Evolutionary conservation across 2,329 filamentous ascomycete species (phyloP).

Genomic region (Nemania sp.): DNA sequence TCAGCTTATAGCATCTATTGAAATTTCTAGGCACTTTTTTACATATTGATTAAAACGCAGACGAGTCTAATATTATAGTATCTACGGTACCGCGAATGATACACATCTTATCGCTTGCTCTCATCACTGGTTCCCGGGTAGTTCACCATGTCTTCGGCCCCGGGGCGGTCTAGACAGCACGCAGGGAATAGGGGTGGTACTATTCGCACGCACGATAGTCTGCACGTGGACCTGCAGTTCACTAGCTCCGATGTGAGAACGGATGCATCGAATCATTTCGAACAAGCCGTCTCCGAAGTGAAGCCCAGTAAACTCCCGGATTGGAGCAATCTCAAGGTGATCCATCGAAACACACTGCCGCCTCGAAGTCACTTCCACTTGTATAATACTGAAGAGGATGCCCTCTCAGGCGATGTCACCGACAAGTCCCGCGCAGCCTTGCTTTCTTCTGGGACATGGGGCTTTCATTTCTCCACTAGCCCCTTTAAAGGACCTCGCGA

Average conservation of each 20-base stretch:
- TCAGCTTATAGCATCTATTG: neutral
- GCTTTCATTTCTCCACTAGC: conserved; percentile 61
- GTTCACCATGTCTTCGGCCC: conserved; percentile 20
- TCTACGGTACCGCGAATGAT: neutral
- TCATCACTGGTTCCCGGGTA: neutral
- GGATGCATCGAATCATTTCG: neutral
- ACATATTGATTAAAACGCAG: neutral
- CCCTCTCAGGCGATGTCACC: conserved; percentile 57
- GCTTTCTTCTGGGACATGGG: conserved; percentile 68
- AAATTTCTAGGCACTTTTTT: neutral
- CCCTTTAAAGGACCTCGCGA: conserved; percentile 60
- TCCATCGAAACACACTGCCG: conserved; percentile 70
- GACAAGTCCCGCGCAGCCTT: conserved; percentile 55
- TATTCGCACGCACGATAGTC: conserved; percentile 37
- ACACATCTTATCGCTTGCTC: neutral
- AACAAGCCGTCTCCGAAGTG: conserved; percentile 35
- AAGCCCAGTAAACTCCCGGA: conserved; percentile 59
- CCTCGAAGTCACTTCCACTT: conserved; percentile 67
- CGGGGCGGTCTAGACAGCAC: neutral
- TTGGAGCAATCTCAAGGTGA: conserved; percentile 70
- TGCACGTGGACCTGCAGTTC: conserved; percentile 44
- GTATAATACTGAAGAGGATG: conserved; percentile 62
- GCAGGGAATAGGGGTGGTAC: conserved; percentile 34
- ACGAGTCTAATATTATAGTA: neutral
- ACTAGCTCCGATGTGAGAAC: conserved; percentile 6